Evolutionary conservation across 2,329 filamentous ascomycete genomes (phyloP).

Genomic region (Colletotrichum trifolii): DNA sequence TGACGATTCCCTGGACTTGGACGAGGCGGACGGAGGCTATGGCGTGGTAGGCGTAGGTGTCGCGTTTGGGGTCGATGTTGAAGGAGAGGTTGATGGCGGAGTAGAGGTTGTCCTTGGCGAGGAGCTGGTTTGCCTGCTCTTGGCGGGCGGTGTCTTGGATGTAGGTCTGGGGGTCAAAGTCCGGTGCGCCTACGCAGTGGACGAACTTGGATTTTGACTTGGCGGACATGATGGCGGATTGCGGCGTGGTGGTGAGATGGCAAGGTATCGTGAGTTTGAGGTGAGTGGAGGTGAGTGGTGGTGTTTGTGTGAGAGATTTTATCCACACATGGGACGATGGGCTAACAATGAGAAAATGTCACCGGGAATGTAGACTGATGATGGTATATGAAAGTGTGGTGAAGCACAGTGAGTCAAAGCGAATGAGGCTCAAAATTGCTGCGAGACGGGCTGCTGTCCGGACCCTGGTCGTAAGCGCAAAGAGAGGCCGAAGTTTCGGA

Average conservation of each 20-base stretch:
- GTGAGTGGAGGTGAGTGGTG: not conserved
- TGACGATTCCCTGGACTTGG: slow-evolving; percentile 60
- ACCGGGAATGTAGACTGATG: not conserved
- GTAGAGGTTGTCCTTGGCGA: slow-evolving; percentile 55
- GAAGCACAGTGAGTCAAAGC: too few species aligned
- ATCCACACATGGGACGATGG: not conserved
- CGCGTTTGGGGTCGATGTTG: slow-evolving; percentile 52
- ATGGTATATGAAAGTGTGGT: not conserved
- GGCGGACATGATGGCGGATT: not conserved
- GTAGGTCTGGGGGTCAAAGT: slow-evolving; percentile 56
- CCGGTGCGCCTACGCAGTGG: slow-evolving; percentile 57
- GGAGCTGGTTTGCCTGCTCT: slow-evolving; percentile 48
- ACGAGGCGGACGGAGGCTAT: slow-evolving; percentile 60
- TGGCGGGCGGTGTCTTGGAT: slow-evolving; percentile 52
- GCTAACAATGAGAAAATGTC: not conserved
- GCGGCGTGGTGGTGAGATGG: not conserved
- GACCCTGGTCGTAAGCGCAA: slow-evolving; percentile 8
- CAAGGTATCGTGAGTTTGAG: not conserved
- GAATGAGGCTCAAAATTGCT: not conserved
- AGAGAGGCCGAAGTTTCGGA: slow-evolving; percentile 28
- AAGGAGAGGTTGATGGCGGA: slow-evolving; percentile 58
- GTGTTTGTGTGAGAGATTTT: not conserved
- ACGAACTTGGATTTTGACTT: slow-evolving; percentile 39
- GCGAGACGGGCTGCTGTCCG: not conserved
- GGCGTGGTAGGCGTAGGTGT: slow-evolving; percentile 64